These are phyloP conservation scores for Elasticomyces elasticus DNA, from an alignment of 495 filamentous ascomycete genomes.

Conservation along the genomic window DNA sequence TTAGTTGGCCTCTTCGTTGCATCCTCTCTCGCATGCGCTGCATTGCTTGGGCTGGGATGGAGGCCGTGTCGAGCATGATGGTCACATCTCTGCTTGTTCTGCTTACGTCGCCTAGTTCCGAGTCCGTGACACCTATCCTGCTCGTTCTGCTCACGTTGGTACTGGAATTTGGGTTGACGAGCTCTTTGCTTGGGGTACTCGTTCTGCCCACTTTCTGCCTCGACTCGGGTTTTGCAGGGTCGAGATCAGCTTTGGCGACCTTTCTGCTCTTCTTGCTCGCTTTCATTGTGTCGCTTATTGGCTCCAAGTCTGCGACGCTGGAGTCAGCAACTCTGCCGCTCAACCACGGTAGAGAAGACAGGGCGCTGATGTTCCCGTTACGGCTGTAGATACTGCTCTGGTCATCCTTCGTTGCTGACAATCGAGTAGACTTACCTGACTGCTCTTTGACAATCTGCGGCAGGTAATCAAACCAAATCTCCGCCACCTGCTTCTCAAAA, in stretches of 20 bases:
- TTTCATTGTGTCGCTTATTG: too few species aligned
- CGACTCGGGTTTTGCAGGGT: too few species aligned
- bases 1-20: background rate
- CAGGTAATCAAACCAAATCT: background rate
- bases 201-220: too few species aligned
- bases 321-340: too few species aligned
- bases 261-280: too few species aligned
- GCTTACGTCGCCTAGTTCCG: background rate
- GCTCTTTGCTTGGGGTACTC: too few species aligned
- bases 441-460: background rate
- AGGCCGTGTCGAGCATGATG: constrained; percentile 6
- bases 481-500: too few species aligned
- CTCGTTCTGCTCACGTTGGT: background rate
- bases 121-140: background rate
- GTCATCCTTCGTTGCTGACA: background rate
- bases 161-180: too few species aligned
- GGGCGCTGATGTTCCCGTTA: too few species aligned
- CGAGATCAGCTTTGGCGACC: too few species aligned
- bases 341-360: too few species aligned
- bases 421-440: background rate
- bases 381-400: constrained; percentile 12
- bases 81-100: background rate
- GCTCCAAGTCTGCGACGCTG: background rate
- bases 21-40: background rate
- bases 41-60: background rate